Percentiles rank a stretch among this genome's conserved stretches.
Evolutionary conservation across 164 flowering plant genomes (phyloP).

Genomic region (Liriodendron chinense): DNA sequence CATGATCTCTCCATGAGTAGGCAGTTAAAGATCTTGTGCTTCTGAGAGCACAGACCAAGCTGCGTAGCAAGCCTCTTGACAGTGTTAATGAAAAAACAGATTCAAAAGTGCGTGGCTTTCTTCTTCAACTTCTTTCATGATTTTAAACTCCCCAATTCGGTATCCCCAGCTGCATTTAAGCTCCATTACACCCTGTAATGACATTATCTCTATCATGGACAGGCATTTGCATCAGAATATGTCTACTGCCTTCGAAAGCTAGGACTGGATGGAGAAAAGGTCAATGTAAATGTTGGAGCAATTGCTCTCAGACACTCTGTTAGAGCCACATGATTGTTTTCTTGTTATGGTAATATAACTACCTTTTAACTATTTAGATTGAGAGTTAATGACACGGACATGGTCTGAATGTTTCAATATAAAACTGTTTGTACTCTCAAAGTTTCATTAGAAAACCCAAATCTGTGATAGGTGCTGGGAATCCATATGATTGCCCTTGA

Average conservation of each 20-base stretch:
- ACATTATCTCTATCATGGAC: not conserved
- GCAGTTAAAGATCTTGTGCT: not conserved
- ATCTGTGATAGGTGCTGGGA: not conserved
- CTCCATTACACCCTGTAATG: not conserved
- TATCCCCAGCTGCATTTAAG: not conserved
- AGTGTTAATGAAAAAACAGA: not conserved
- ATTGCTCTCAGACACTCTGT: constrained; percentile 7
- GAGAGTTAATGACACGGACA: not conserved
- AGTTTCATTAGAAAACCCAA: not conserved
- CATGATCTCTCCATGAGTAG: too few relatives aligned
- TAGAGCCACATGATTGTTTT: constrained; percentile 9
- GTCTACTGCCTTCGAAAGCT: constrained; percentile 9
- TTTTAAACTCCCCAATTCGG: not conserved
- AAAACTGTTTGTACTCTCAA: not conserved
- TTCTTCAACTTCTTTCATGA: not conserved
- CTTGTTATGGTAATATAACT: not conserved
- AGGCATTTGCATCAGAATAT: constrained; percentile 8
- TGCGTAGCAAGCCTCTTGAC: not conserved
- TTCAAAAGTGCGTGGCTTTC: not conserved
- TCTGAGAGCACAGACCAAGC: not conserved
- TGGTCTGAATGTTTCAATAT: not conserved
- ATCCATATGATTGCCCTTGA: not conserved
- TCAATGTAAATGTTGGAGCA: constrained; percentile 5
- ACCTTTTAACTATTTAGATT: not conserved
- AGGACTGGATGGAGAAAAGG: not conserved